phyloP scores from a whole-genome alignment of 2,329 filamentous ascomycete genomes.

The Waltergamsia citrina region DNA sequence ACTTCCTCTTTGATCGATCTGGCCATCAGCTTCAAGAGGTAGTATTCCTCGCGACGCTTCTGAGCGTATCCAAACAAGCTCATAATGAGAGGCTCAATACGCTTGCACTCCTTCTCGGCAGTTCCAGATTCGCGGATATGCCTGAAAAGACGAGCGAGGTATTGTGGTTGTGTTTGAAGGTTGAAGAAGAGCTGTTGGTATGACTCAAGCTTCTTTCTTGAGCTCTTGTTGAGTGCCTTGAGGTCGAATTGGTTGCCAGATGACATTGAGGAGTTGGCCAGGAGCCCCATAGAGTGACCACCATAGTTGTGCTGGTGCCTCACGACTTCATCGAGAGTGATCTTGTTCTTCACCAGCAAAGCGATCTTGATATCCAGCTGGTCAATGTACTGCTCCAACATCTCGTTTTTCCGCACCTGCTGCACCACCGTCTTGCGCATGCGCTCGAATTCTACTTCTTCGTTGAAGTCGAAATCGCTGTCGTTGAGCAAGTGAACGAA shows the following conservation, averaged over 20 bases:
- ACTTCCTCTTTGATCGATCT: conserved; percentile 81
- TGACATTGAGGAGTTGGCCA: conserved; percentile 81
- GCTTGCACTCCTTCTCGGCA: conserved; percentile 84
- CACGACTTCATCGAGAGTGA: conserved; percentile 94
- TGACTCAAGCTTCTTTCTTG: conserved; percentile 85
- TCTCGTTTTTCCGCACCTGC: conserved; percentile 93
- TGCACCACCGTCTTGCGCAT: conserved; percentile 94
- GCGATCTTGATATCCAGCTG: conserved; percentile 99
- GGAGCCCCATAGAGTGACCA: conserved; percentile 72
- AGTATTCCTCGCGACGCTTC: conserved; percentile 94
- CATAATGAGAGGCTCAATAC: conserved; percentile 91
- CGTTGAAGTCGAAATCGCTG: conserved; percentile 97
- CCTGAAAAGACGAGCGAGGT: conserved; percentile 81
- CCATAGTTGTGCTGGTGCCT: conserved; percentile 95
- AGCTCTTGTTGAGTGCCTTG: conserved; percentile 95
- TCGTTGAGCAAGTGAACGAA: conserved; percentile 97
- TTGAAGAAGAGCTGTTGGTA: conserved; percentile 98
- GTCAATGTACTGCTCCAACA: conserved; percentile 95
- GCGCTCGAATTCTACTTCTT: conserved; percentile 94
- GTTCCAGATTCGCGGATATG: conserved; percentile 74
- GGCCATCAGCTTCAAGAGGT: conserved; percentile 79
- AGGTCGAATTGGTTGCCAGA: conserved; percentile 91
- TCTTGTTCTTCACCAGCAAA: conserved; percentile 97
- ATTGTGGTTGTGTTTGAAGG: conserved; percentile 91
- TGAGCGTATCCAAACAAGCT: conserved; percentile 94